Conservation (phyloP, 805 yeast genomes). For the Lachancea quebecensis region DNA sequence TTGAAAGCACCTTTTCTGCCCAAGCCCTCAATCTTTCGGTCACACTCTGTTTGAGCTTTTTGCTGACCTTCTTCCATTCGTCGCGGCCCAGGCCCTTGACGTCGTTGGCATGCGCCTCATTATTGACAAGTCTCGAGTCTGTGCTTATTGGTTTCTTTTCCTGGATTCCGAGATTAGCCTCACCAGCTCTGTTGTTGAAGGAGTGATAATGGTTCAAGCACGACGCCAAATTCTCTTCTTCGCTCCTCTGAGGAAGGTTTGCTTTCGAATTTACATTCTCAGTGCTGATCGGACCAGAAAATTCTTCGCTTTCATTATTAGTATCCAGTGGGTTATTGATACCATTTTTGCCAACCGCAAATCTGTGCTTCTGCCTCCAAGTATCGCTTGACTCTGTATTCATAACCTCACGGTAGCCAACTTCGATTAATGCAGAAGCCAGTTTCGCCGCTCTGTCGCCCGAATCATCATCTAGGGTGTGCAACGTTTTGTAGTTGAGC, state of each 20-base stretch:
- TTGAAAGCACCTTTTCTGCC: conserved; percentile 40
- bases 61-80: conserved; percentile 42
- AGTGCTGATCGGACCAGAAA: conserved; percentile 18
- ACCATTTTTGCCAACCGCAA: conserved; percentile 13
- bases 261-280: conserved; percentile 13
- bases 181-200: conserved; percentile 85
- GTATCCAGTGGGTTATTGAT: conserved; percentile 2
- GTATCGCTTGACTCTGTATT: conserved; percentile 30
- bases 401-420: conserved; percentile 64
- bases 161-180: conserved; percentile 75
- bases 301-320: conserved; percentile 4
- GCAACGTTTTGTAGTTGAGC: conserved; percentile 22
- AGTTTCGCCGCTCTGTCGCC: conserved; percentile 14
- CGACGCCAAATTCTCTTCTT: not conserved
- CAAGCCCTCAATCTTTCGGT: conserved; percentile 49
- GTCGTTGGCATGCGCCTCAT: conserved; percentile 57
- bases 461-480: conserved; percentile 11
- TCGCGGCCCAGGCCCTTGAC: conserved; percentile 75
- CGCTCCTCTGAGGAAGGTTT: conserved; percentile 9
- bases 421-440: conserved; percentile 65
- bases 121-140: conserved; percentile 73
- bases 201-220: conserved; percentile 36
- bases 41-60: conserved; percentile 45
- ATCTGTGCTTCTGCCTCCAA: conserved; percentile 46
- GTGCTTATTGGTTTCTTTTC: conserved; percentile 75